These are phyloP conservation scores for Pleurotus djamor DNA, from an alignment of 768 basidiomycete genomes.

Conservation along the genomic window DNA sequence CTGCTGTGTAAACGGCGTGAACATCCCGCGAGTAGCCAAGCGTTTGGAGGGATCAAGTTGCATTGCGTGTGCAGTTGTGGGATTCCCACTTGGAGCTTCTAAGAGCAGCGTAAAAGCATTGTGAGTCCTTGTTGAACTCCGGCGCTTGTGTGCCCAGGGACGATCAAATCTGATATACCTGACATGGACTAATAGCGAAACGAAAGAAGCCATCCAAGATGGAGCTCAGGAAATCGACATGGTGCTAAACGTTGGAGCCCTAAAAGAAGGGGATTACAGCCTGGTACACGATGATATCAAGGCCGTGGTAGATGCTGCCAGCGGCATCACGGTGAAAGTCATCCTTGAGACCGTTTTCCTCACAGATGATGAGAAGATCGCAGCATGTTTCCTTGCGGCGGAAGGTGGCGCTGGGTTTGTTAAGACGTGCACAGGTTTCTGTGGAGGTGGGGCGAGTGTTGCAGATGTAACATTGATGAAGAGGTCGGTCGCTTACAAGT, in stretches of 20 bases:
- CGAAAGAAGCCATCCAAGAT: conserved; percentile 38
- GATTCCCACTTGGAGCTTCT: conserved; percentile 49
- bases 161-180: neutral
- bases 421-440: conserved; percentile 55
- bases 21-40: conserved; percentile 38
- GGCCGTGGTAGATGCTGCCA: conserved; percentile 31
- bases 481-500: conserved; percentile 32
- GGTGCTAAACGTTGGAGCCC: conserved; percentile 46
- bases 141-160: neutral
- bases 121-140: too few species aligned
- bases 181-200: conserved; percentile 29
- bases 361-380: conserved; percentile 41
- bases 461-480: conserved; percentile 45
- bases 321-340: conserved; percentile 39
- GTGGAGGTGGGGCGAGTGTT: conserved; percentile 41
- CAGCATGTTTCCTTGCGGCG: conserved; percentile 42
- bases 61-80: conserved; percentile 46
- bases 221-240: conserved; percentile 53
- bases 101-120: conserved; percentile 41
- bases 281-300: conserved; percentile 37
- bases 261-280: conserved; percentile 34
- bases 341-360: conserved; percentile 52
- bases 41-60: conserved; percentile 32
- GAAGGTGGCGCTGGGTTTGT: conserved; percentile 51
- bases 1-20: conserved; percentile 48